These are phyloP conservation scores for Mycena indigotica DNA, from an alignment of 768 basidiomycete species.

Conservation along the genomic window DNA sequence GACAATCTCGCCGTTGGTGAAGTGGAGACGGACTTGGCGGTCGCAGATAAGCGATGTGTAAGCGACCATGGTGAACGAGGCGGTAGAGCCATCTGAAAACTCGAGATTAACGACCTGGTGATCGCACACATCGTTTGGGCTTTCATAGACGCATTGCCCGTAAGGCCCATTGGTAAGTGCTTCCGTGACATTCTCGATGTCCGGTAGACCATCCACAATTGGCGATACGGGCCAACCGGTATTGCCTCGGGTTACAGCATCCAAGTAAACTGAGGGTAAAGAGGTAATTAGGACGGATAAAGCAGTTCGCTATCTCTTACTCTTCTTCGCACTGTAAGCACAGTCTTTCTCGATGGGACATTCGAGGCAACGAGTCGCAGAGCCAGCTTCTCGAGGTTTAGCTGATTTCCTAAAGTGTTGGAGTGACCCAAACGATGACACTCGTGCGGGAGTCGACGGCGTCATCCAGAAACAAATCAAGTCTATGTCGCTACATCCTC, in stretches of 20 bases:
- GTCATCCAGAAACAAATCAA: slow-evolving; percentile 77
- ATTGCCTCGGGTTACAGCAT: slow-evolving; percentile 60
- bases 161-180: slow-evolving; percentile 75
- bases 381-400: slow-evolving; percentile 72
- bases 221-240: slow-evolving; percentile 66
- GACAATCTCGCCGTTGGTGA: slow-evolving; percentile 85
- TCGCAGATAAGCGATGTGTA: slow-evolving; percentile 78
- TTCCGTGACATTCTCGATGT: slow-evolving; percentile 81
- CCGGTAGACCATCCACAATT: slow-evolving; percentile 79
- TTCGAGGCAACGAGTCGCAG: slow-evolving; percentile 72
- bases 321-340: slow-evolving; percentile 85
- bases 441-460: slow-evolving; percentile 61
- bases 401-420: slow-evolving; percentile 74
- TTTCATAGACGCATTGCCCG: slow-evolving; percentile 84
- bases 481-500: slow-evolving; percentile 71
- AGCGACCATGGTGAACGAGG: slow-evolving; percentile 88
- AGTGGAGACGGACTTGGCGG: slow-evolving; percentile 83
- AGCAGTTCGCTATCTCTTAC: slow-evolving; percentile 39
- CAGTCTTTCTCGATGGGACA: slow-evolving; percentile 75
- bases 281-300: slow-evolving; percentile 10
- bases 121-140: slow-evolving; percentile 84
- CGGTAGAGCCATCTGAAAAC: slow-evolving; percentile 79
- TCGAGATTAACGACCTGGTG: slow-evolving; percentile 91
- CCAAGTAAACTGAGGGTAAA: slow-evolving; percentile 67
- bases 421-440: slow-evolving; percentile 87